Evolutionary conservation across 176 grass and related monocot species (phyloP).

Genomic region (Guadua angustifolia): DNA sequence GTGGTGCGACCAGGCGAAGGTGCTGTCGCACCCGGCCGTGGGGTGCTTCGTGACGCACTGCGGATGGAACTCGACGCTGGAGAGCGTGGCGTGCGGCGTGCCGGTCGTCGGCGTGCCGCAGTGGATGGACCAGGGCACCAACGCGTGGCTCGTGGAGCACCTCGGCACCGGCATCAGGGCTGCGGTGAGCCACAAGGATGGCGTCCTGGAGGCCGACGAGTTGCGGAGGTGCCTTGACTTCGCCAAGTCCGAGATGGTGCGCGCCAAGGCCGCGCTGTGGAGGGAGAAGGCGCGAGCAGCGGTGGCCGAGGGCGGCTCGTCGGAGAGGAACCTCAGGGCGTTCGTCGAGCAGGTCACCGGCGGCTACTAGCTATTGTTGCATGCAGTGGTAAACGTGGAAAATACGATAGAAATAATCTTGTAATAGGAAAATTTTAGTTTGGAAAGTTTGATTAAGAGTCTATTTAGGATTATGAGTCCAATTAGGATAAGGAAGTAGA

Average conservation of each 20-base stretch:
- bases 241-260: conserved; percentile 52
- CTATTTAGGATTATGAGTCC: too few species aligned
- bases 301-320: conserved; percentile 46
- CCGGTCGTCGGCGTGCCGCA: conserved; percentile 61
- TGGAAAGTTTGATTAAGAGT: too few species aligned
- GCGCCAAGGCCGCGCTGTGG: conserved; percentile 56
- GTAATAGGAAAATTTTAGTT: too few species aligned
- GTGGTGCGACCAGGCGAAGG: conserved; percentile 74
- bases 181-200: conserved; percentile 44
- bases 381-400: too few species aligned
- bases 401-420: too few species aligned
- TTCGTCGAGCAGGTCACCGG: conserved; percentile 46
- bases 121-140: conserved; percentile 71
- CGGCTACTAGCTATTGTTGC: conserved; percentile 44
- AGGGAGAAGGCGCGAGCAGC: conserved; percentile 53
- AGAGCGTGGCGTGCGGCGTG: conserved; percentile 58
- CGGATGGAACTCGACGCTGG: conserved; percentile 77
- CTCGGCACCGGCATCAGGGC: conserved; percentile 66
- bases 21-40: conserved; percentile 65
- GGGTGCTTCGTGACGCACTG: conserved; percentile 89
- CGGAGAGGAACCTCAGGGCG: conserved; percentile 54
- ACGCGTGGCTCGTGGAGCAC: conserved; percentile 59
- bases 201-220: conserved; percentile 57
- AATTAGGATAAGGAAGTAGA: too few species aligned
- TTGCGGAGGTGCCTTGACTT: conserved; percentile 57